These are phyloP conservation scores for Solioccasus polychromus DNA, from an alignment of 768 basidiomycete species.

Conservation along the genomic window DNA sequence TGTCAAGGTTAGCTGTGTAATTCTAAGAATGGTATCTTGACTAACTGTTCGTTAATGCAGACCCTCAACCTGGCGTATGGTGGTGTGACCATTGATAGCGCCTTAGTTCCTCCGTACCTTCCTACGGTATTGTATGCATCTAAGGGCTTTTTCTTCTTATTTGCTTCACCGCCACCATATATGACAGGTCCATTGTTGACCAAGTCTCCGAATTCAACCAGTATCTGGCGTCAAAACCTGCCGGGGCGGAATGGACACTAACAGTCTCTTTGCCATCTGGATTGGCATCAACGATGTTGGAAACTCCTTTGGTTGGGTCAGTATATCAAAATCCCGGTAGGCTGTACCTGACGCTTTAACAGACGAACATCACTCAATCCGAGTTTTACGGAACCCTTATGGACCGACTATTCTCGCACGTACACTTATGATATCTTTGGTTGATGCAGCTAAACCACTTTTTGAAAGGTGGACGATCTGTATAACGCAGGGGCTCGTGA, in stretches of 20 bases:
- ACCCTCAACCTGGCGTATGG: conserved; percentile 69
- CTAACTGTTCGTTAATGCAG: conserved; percentile 20
- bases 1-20: conserved; percentile 37
- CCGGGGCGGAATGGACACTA: conserved; percentile 50
- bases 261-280: conserved; percentile 64
- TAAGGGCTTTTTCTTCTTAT: conserved; percentile 36
- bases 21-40: not conserved
- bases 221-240: conserved; percentile 46
- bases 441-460: too few relatives aligned
- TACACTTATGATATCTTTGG: too few relatives aligned
- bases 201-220: conserved; percentile 60
- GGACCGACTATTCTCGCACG: conserved; percentile 29
- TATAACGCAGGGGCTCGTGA: conserved; percentile 50
- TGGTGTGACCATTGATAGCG: conserved; percentile 62
- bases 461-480: conserved; percentile 20
- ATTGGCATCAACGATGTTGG: conserved; percentile 69
- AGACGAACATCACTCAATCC: conserved; percentile 23
- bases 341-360: not conserved
- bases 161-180: not conserved
- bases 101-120: conserved; percentile 50
- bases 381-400: conserved; percentile 26
- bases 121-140: conserved; percentile 51
- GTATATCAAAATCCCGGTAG: not conserved
- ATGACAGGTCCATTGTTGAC: conserved; percentile 37
- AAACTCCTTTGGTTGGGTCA: conserved; percentile 16